Evolutionary conservation across 305 asterid genomes (phyloP), one percentile per base, ranked within the genome.

Genomic region (Vinca major): DNA sequence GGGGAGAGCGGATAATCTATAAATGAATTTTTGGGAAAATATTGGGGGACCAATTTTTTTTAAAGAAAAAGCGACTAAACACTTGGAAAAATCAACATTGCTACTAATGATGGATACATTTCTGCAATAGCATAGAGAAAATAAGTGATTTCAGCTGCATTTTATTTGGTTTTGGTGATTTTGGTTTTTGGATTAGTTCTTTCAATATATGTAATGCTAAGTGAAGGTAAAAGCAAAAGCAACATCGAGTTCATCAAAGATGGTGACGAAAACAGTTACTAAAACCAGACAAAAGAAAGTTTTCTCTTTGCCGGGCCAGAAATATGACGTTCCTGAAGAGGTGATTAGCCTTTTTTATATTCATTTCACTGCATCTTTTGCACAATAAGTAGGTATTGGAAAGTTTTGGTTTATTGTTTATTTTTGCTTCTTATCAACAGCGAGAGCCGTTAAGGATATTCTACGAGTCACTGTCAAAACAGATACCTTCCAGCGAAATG

Each of bases 401-500:
- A 73, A 40, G 47, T 52, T 61, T 37, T 8, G 50, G 7, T 70
- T 62, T 39, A 41, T 21, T 62, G 13, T 43, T 14, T 66, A 39
- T 71, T 64, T 67, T 36, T 14, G 60, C 48, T 71, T 61, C 62
- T 67, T 56, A 71, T 71, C 55, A 68, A 73, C 90, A 92, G 98
- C 77, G 98, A 74, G 98, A 90, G 67, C 96, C 98, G 2, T 75
- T 92, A 75, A 81, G 97, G 76, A 83, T 92, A 77, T 92, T 92
- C 78, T 92, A 92, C 51, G 98, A 88, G 79, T 88, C 98, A 0
- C 77, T 92, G 64, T 90, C 89, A 2, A 63, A 88, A 75, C 98
- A 92, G 89, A 88, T 90, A 80, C 96, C 96, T 56, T 86, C 93
- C 11, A 92, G 98, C 75, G 97, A 92, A 82, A 92, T 92, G 98